A percentile compares a stretch with the other conserved stretches of the same genome.
These are phyloP conservation scores for Cardiospermum halicacabum DNA, from an alignment of 345 rosid genomes.

Conservation along the genomic window DNA sequence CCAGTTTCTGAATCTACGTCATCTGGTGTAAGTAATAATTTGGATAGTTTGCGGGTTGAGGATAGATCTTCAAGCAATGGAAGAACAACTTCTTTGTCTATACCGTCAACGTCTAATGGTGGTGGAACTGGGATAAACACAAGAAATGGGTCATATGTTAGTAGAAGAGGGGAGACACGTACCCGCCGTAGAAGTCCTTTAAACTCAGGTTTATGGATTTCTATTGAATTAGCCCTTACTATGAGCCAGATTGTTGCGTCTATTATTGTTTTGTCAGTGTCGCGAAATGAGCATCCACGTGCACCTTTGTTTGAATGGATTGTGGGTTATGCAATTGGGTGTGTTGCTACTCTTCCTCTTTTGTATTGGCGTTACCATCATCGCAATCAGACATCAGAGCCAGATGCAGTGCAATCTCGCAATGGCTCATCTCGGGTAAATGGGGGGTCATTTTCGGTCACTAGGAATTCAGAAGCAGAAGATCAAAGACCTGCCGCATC, in stretches of 20 bases:
- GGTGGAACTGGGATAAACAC: slow-evolving; percentile 42
- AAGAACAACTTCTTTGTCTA: slow-evolving; percentile 34
- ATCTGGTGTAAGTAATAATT: slow-evolving; percentile 36
- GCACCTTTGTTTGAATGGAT: slow-evolving; percentile 84
- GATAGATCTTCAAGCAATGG: slow-evolving; percentile 44
- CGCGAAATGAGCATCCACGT: slow-evolving; percentile 73
- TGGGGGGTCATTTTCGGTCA: slow-evolving; percentile 69
- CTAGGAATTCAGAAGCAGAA: slow-evolving; percentile 63
- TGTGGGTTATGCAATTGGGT: slow-evolving; percentile 87
- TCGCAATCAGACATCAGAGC: slow-evolving; percentile 61
- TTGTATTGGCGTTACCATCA: slow-evolving; percentile 84
- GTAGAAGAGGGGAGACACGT: slow-evolving; percentile 59
- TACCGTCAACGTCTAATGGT: slow-evolving; percentile 33
- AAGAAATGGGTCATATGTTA: slow-evolving; percentile 31
- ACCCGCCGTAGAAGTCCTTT: slow-evolving; percentile 77
- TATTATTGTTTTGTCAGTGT: slow-evolving; percentile 62
- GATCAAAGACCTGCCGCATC: slow-evolving; percentile 45
- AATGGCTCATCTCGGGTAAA: slow-evolving; percentile 57
- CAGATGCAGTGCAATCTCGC: slow-evolving; percentile 62
- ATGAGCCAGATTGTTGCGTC: slow-evolving; percentile 88
- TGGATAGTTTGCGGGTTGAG: slow-evolving; percentile 46
- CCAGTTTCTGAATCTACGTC: slow-evolving; percentile 39
- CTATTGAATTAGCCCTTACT: slow-evolving; percentile 74
- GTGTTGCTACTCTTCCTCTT: slow-evolving; percentile 83
- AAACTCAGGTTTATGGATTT: slow-evolving; percentile 94